Conservation (phyloP, 192 early-diverging fungal species). For the Mycoemilia scoparia region DNA sequence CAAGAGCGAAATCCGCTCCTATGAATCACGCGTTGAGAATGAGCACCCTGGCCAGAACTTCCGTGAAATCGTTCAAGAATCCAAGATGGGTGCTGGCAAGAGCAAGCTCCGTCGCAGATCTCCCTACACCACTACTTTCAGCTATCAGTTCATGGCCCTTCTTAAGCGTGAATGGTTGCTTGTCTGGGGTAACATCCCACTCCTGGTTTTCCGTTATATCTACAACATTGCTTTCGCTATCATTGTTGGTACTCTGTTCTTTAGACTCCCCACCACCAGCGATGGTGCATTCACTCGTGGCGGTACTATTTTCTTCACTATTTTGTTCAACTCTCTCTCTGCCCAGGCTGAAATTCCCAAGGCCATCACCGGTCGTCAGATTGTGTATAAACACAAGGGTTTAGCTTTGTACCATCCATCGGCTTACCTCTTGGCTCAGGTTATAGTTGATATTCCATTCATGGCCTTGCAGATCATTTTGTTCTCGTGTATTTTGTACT, state of each 20-base stretch:
- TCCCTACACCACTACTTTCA: constrained; percentile 46
- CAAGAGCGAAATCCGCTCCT: constrained; percentile 21
- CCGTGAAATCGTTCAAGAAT: constrained; percentile 31
- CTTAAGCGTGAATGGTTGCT: constrained; percentile 47
- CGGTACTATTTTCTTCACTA: constrained; percentile 55
- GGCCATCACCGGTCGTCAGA: constrained; percentile 48
- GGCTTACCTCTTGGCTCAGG: constrained; percentile 40
- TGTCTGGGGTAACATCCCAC: constrained; percentile 29
- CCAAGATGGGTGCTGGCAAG: constrained; percentile 33
- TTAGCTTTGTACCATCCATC: constrained; percentile 53
- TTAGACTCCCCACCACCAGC: constrained; percentile 31
- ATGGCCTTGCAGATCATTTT: constrained; percentile 29
- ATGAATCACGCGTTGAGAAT: constrained; percentile 18
- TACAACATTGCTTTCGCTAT: constrained; percentile 45
- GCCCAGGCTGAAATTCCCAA: constrained; percentile 50
- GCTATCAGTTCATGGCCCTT: constrained; percentile 37
- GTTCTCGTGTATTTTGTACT: constrained; percentile 46
- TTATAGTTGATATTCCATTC: constrained; percentile 36
- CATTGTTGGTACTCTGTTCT: constrained; percentile 55
- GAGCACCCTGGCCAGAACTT: constrained; percentile 18
- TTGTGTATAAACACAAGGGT: constrained; percentile 61
- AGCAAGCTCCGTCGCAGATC: constrained; percentile 27
- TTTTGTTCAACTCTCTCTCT: constrained; percentile 48
- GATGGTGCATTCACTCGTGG: constrained; percentile 62
- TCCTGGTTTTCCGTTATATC: constrained; percentile 34